Conservation (phyloP, 257 asterid genomes). For the Oldenlandia corymbosa region DNA sequence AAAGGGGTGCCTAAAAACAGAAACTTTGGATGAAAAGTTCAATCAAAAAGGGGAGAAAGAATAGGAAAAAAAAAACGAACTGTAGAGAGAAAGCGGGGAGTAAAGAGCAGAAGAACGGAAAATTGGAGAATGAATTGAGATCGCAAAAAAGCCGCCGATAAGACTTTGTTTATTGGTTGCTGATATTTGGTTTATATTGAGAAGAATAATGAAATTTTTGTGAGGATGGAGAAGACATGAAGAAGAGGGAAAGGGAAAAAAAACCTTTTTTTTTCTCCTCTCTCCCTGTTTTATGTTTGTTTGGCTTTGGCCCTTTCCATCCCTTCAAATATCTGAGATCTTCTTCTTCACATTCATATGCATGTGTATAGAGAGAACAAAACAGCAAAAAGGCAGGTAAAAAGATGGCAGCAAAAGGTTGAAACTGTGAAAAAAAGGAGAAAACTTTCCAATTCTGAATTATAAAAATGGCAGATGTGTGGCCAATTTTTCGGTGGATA, state of each 20-base stretch:
- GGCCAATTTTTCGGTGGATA: background rate
- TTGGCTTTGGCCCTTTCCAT: conserved; percentile 9
- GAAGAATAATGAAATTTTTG: background rate
- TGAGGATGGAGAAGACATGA: background rate
- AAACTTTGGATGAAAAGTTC: conserved; percentile 8
- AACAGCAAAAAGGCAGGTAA: background rate
- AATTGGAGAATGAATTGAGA: conserved; percentile 27
- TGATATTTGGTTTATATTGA: background rate
- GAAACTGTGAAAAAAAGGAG: too few relatives aligned
- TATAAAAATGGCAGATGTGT: conserved; percentile 2
- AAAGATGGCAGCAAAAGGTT: background rate
- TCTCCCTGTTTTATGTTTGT: background rate
- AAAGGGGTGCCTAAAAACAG: conserved; percentile 4
- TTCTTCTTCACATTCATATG: background rate
- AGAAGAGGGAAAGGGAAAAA: background rate
- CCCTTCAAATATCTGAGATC: conserved; percentile 13
- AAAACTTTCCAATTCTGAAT: background rate
- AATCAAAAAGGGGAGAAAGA: conserved; percentile 14
- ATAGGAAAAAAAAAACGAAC: conserved; percentile 27
- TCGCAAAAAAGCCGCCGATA: conserved; percentile 36
- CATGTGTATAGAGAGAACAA: background rate
- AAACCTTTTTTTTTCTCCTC: too few relatives aligned
- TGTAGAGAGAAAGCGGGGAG: conserved; percentile 3
- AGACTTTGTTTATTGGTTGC: conserved; percentile 14
- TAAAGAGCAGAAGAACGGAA: background rate